Evolutionary conservation across 371 early-diverging fungal genomes (phyloP).

Genomic region (Saksenaea vasiformis): DNA sequence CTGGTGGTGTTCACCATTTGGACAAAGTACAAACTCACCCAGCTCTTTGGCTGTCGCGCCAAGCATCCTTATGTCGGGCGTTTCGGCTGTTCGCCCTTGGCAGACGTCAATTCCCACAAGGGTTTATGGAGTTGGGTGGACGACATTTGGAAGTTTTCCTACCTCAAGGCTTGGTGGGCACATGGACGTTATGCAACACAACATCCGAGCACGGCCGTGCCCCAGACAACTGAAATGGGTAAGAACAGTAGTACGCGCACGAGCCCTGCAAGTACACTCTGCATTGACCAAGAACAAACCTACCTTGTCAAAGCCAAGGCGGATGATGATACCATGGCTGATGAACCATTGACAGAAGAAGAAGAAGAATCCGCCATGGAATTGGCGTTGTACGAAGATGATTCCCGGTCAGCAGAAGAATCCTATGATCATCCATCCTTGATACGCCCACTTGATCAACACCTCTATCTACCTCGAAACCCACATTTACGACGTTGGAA

Average conservation of each 20-base stretch:
- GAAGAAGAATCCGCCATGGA: neutral
- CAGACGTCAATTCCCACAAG: neutral
- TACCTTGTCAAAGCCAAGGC: neutral
- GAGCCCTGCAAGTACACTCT: neutral
- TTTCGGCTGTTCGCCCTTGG: conserved; percentile 27
- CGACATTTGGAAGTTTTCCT: conserved; percentile 43
- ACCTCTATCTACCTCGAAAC: conserved; percentile 13
- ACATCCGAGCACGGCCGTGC: conserved; percentile 6
- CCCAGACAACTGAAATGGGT: neutral
- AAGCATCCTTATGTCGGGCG: conserved; percentile 46
- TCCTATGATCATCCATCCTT: conserved; percentile 36
- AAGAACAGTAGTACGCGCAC: neutral
- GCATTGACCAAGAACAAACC: neutral
- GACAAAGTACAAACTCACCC: conserved; percentile 51
- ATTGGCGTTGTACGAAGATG: conserved; percentile 23
- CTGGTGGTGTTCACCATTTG: conserved; percentile 53
- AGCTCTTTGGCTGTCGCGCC: conserved; percentile 42
- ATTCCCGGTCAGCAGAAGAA: conserved; percentile 20
- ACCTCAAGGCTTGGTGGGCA: conserved; percentile 33
- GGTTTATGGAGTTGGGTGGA: conserved; percentile 19
- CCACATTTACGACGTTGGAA: conserved; percentile 17
- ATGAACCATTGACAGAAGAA: neutral
- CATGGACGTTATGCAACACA: conserved; percentile 35
- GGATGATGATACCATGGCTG: neutral
- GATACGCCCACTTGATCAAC: conserved; percentile 13